Percentiles rank a stretch among this genome's conserved stretches.
These are phyloP conservation scores for Colletotrichum lupini DNA, from an alignment of 2,329 filamentous ascomycete genomes.

Conservation along the genomic window DNA sequence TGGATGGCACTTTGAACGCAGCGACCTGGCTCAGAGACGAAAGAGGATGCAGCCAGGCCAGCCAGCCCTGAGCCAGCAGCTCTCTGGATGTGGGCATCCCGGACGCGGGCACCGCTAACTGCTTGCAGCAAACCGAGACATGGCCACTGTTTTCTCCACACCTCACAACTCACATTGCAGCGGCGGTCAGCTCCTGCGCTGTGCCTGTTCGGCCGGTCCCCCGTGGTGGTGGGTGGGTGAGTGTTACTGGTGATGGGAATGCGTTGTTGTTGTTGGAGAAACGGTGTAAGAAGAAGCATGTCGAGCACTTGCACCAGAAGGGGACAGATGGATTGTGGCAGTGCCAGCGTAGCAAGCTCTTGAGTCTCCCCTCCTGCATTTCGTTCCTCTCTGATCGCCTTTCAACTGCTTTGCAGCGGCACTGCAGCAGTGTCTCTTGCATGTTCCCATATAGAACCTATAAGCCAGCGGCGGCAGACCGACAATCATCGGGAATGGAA, in stretches of 20 bases:
- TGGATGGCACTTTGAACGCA: neutral
- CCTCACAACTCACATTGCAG: neutral
- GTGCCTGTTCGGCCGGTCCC: neutral
- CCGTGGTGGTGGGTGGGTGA: neutral
- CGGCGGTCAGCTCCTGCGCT: neutral
- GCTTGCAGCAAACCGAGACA: slow-evolving; percentile 31
- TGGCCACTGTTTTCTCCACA: neutral
- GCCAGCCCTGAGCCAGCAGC: too few species aligned
- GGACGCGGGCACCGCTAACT: slow-evolving; percentile 18
- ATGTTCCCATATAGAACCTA: neutral
- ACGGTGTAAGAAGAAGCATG: neutral
- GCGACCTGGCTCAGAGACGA: neutral
- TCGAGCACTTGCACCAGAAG: neutral
- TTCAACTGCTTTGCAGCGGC: neutral
- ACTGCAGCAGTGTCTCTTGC: neutral
- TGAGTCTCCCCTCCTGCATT: neutral
- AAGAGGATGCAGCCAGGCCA: neutral
- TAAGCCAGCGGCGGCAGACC: neutral
- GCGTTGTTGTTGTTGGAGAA: too few species aligned
- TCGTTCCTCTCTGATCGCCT: neutral
- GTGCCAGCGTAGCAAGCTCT: slow-evolving; percentile 11
- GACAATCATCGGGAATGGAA: neutral
- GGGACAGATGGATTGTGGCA: slow-evolving; percentile 11
- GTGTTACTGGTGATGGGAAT: neutral
- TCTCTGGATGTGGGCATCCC: slow-evolving; percentile 15